Evolutionary conservation across 2,329 filamentous ascomycete species (phyloP).

Genomic region (Beauveria pseudobassiana): DNA sequence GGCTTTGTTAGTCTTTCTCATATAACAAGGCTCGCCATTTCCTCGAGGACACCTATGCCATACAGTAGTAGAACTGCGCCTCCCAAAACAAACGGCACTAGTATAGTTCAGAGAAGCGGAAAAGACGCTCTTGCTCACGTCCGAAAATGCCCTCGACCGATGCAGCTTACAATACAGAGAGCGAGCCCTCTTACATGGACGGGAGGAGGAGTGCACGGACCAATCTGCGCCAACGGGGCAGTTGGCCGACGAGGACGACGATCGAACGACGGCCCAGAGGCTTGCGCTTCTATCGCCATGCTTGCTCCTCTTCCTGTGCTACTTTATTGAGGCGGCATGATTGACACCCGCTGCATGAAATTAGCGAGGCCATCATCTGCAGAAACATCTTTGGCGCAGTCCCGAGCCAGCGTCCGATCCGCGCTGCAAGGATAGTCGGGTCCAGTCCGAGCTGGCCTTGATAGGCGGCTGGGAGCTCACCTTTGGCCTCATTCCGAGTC

Average conservation of each 20-base stretch:
- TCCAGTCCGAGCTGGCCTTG: conserved; percentile 17
- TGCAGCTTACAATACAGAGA: not conserved
- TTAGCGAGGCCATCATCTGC: conserved; percentile 13
- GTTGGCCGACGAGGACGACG: not conserved
- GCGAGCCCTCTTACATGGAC: not conserved
- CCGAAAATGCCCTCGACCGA: not conserved
- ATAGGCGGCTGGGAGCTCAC: conserved; percentile 16
- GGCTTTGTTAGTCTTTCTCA: no score
- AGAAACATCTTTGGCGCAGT: not conserved
- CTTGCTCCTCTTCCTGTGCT: not conserved
- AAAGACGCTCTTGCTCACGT: no score
- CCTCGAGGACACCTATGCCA: no score
- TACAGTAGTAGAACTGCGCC: no score
- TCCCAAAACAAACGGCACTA: no score
- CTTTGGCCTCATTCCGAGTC: conserved; percentile 14
- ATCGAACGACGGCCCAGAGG: not conserved
- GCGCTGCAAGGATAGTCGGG: conserved; percentile 15
- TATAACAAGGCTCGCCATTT: no score
- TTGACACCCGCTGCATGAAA: not conserved
- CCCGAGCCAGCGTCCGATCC: not conserved
- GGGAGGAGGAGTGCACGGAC: not conserved
- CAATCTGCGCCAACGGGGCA: not conserved
- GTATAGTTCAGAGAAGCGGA: no score
- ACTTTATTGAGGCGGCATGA: not conserved
- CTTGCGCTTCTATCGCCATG: not conserved